Evolutionary conservation across 495 filamentous ascomycete species (phyloP), one percentile per base, ranked within the genome.

Genomic region (Astrocystis sublimbata): DNA sequence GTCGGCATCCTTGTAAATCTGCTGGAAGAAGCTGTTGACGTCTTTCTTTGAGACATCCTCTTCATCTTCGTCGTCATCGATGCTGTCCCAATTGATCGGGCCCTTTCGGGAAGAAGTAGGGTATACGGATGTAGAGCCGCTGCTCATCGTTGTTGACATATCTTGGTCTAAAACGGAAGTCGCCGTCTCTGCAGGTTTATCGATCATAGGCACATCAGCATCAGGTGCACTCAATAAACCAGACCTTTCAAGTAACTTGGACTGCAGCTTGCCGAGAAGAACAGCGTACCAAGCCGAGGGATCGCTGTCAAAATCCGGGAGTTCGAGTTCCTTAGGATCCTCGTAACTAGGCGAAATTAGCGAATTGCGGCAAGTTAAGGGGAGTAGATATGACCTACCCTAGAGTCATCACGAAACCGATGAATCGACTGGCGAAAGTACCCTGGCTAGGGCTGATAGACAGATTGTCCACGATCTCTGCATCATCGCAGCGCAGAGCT

Each of bases 1-100:
- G 55, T 90, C 86, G 0, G 92, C 89, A 55, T 79, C 79, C 63
- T 89, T 87, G 75, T 94, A 98, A 0, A 98, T 81, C 71, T 88
- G 88, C 81, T 96, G 93, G 81, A 98, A 98, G 77, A 98, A 98
- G 2, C 70, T 73, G 63, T 94, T 89, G 3, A 91, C 89, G n/a
- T 90, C 75, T 52, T 91, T 88, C 4, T 81, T 85, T 15, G 85
- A 85, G 19, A 87, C 84, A 17, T 88, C 84, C 6, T 78, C 78
- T 3, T 73, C 82, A 7, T 84, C 80, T 4, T 74, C 78, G 15
- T 66, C 76, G 10, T 67, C 76, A 8, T 67, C 65, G 4, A 97
- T 47, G 63, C 91, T 90, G 67, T 98, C 96, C 94, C 94, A 98
- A 72, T 98, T 81, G 78, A 96, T 96, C 2, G 89, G 83, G 5